phyloP scores from a whole-genome alignment of 2,329 filamentous ascomycete genomes.

The Lecanoromycetidae sp. region DNA sequence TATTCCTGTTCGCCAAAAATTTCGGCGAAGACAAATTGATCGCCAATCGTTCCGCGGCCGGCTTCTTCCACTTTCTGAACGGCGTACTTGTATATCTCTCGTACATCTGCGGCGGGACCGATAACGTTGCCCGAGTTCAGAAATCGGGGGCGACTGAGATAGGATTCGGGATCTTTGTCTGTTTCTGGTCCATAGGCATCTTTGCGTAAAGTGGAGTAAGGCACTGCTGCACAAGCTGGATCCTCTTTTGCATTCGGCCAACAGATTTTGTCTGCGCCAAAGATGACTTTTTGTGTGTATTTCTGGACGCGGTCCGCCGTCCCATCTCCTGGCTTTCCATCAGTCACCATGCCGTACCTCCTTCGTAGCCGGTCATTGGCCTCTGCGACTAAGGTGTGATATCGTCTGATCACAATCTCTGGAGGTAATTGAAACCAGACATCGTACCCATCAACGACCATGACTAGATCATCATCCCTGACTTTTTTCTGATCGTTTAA shows the following conservation, averaged over 20 bases:
- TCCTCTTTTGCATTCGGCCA: slow-evolving; percentile 32
- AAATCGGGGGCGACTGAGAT: slow-evolving; percentile 35
- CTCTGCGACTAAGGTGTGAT: slow-evolving; percentile 42
- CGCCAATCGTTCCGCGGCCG: slow-evolving; percentile 25
- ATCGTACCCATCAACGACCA: slow-evolving; percentile 53
- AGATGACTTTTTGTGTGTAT: slow-evolving; percentile 43
- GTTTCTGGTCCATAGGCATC: slow-evolving; percentile 38
- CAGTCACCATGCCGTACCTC: slow-evolving; percentile 35
- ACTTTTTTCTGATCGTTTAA: slow-evolving; percentile 37
- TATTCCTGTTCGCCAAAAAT: slow-evolving; percentile 44
- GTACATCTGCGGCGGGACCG: slow-evolving; percentile 39
- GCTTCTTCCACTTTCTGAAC: slow-evolving; percentile 27
- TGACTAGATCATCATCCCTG: slow-evolving; percentile 47
- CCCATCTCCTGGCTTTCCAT: slow-evolving; percentile 21
- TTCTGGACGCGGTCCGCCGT: slow-evolving; percentile 26
- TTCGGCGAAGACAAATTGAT: slow-evolving; percentile 39
- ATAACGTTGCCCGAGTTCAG: slow-evolving; percentile 39
- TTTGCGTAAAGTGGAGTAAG: slow-evolving; percentile 38
- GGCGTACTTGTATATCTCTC: slow-evolving; percentile 34
- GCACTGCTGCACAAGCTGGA: slow-evolving; percentile 41
- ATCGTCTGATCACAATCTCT: slow-evolving; percentile 50
- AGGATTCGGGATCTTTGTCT: slow-evolving; percentile 27
- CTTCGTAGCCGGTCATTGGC: slow-evolving; percentile 41
- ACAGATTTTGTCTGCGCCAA: slow-evolving; percentile 44
- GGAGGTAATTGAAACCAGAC: slow-evolving; percentile 54